Base-by-base conservation (phyloP, 768 basidiomycete genomes). In the Calocybe cyanea region DNA sequence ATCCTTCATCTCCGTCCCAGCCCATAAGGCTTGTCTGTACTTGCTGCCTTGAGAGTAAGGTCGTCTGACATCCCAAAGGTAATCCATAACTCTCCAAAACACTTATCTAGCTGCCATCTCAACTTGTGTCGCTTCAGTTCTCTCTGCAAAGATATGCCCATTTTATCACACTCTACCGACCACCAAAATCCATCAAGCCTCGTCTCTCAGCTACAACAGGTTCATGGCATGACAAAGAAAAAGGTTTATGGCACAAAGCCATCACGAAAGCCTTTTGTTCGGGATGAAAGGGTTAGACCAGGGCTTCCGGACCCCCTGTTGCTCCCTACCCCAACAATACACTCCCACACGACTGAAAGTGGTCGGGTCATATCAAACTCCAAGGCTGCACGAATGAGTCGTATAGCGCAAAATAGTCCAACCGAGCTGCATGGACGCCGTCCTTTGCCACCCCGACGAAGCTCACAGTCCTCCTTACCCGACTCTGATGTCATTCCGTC, bases 221-320 rank as follows among this genome's bases (percentile, higher is more conserved):
- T 78, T 28, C 83, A 86, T 46, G 84, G 84, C 2, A 56, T 87
- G 38, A 83, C 80, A 7, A 83, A 84, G 65, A 85, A 85, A 64
- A 82, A 82, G 52, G 69, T 80, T 7, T 81, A 83, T 46, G 75
- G 77, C 9, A 44, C 72, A 8, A 78, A 79, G 54, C 71, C 77
- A 14, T 51, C 64, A 14, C 68, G 74, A 20, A 59, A 66, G 31
- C 78, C 81, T 0, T 82, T 82, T 55, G 68, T 81, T 55, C 67
- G 70, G 33, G 77, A 80, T 30, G 78, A 76, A 38, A 68, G 71
- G 8, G 65, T 72, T 52, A 43, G 51, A 45, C 49, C 58, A 24
- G 54, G 49, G 11, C 47, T 52, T 5, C 59, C 63, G 18, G 46
- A 64, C 15, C 59, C 63, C 13, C 50, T 68, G 33, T 52, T 59